These are phyloP conservation scores for Rhizopogon vesiculosus DNA, from an alignment of 768 basidiomycete species.

Conservation along the genomic window DNA sequence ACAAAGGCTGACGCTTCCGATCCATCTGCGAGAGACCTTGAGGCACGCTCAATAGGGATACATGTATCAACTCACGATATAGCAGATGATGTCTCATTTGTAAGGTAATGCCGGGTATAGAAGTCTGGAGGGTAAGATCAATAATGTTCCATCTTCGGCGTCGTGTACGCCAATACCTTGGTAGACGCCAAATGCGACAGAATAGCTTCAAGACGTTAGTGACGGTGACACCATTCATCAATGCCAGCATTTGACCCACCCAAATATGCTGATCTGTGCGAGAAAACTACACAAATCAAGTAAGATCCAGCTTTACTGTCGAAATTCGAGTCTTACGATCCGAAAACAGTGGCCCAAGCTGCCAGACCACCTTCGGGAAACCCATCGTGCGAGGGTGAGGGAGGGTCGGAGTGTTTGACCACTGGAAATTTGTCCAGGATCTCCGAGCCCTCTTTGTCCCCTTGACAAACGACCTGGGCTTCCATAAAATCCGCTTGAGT, in stretches of 20 bases:
- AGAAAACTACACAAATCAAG: constrained; percentile 15
- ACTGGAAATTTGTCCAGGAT: not conserved
- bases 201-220: constrained; percentile 9
- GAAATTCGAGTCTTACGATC: constrained; percentile 13
- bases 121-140: not conserved
- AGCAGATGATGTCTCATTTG: not conserved
- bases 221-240: not conserved
- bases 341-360: constrained; percentile 25
- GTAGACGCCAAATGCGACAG: constrained; percentile 21
- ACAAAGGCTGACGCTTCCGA: not conserved
- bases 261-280: constrained; percentile 20
- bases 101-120: not conserved
- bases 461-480: no score
- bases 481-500: no score
- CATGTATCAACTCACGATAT: not conserved
- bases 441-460: not conserved
- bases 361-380: constrained; percentile 26
- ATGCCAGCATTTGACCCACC: constrained; percentile 5
- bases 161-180: constrained; percentile 14
- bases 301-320: not conserved
- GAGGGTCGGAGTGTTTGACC: not conserved
- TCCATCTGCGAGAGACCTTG: not conserved
- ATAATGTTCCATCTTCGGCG: not conserved
- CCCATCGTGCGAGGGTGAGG: not conserved
- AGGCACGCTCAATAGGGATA: not conserved